Percentiles rank a stretch among this genome's conserved stretches.
These are phyloP conservation scores for Stephanodiscus minutulus DNA, from an alignment of 108 stramenopile species.

Conservation along the genomic window DNA sequence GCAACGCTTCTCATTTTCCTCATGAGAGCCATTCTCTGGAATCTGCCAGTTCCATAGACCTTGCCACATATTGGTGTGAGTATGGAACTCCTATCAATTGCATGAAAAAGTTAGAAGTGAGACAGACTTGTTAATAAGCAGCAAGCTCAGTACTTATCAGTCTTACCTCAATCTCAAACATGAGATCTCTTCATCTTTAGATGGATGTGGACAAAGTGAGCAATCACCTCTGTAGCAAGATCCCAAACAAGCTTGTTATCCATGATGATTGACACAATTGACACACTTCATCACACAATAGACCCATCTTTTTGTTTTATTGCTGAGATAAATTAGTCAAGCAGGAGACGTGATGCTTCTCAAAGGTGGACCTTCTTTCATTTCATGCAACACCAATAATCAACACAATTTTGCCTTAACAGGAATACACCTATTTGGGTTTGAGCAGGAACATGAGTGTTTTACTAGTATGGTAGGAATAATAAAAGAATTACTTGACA, in stretches of 20 bases:
- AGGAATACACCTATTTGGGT: no score
- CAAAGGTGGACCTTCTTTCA: slow-evolving; percentile 85
- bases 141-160: not conserved
- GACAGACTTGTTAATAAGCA: not conserved
- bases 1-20: not conserved
- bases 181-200: not conserved
- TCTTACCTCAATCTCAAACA: not conserved
- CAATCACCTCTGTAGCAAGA: not conserved
- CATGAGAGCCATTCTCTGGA: not conserved
- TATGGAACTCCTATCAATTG: not conserved
- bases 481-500: no score
- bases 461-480: no score
- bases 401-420: slow-evolving; percentile 74
- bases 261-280: not conserved
- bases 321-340: slow-evolving; percentile 27
- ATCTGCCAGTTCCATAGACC: not conserved
- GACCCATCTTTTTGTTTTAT: not conserved
- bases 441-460: no score
- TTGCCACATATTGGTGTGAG: not conserved
- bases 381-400: slow-evolving; percentile 57
- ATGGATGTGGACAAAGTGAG: not conserved
- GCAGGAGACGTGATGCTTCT: slow-evolving; percentile 82
- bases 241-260: not conserved
- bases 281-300: not conserved
- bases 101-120: no score